A percentile compares a stretch with the other conserved stretches of the same genome.
Evolutionary conservation across 139 green algal genomes (phyloP).

Genomic region (Ostreobium quekettii): DNA sequence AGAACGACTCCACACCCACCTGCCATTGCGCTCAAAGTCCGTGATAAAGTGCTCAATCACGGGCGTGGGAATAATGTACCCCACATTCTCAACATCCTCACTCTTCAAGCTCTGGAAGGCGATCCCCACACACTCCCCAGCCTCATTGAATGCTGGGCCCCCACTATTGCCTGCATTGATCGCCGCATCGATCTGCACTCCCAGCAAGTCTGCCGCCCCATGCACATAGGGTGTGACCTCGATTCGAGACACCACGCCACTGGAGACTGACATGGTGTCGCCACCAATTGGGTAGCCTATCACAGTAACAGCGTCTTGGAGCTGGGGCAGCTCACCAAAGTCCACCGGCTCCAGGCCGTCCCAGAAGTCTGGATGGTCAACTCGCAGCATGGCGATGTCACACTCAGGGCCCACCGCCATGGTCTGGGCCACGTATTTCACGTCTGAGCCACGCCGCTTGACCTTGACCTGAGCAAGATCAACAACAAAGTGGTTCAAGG

Average conservation of each 20-base stretch:
- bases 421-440: constrained; percentile 79
- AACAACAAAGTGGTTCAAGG: too few species aligned
- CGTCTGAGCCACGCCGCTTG: constrained; percentile 74
- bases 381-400: constrained; percentile 82
- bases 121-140: constrained; percentile 79
- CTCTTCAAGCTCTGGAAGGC: constrained; percentile 78
- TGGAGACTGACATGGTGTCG: constrained; percentile 75
- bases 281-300: constrained; percentile 64
- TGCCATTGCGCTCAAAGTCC: constrained; percentile 62
- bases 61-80: constrained; percentile 64
- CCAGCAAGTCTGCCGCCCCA: constrained; percentile 83
- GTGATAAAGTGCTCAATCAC: constrained; percentile 78
- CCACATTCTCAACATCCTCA: constrained; percentile 56
- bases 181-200: constrained; percentile 69
- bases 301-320: constrained; percentile 49
- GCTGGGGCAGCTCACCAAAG: constrained; percentile 68
- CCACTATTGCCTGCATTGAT: constrained; percentile 77
- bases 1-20: too few species aligned
- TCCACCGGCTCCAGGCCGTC: constrained; percentile 57
- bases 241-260: constrained; percentile 56
- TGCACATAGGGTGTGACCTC: constrained; percentile 92
- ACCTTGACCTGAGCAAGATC: constrained; percentile 89
- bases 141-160: constrained; percentile 70
- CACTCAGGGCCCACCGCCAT: constrained; percentile 85
- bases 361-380: constrained; percentile 86